These are phyloP conservation scores for Thielaviopsis euricoi DNA, from an alignment of 2,329 filamentous ascomycete genomes.

Conservation along the genomic window DNA sequence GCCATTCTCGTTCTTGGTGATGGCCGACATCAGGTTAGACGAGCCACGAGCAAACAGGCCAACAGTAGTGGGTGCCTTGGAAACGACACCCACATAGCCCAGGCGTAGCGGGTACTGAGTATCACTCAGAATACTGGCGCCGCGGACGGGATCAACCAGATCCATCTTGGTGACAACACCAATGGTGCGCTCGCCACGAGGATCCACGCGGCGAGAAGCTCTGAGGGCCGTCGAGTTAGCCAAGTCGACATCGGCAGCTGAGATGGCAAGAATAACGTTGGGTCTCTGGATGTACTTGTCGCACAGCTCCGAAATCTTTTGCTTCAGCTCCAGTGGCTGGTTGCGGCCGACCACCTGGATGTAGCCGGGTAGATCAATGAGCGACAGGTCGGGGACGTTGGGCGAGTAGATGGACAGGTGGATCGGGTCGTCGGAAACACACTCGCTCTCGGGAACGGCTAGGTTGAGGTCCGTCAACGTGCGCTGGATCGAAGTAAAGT, in stretches of 20 bases:
- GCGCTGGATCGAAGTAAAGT: constrained; percentile 82
- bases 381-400: constrained; percentile 82
- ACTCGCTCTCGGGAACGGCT: constrained; percentile 78
- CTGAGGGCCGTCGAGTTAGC: constrained; percentile 89
- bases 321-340: constrained; percentile 79
- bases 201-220: constrained; percentile 81
- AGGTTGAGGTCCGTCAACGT: constrained; percentile 90
- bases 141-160: constrained; percentile 69
- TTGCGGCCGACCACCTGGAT: constrained; percentile 90
- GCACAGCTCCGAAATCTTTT: constrained; percentile 89
- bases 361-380: constrained; percentile 93
- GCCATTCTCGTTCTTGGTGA: constrained; percentile 72
- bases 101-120: constrained; percentile 88
- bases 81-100: constrained; percentile 91
- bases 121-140: constrained; percentile 63
- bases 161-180: constrained; percentile 99
- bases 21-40: constrained; percentile 62
- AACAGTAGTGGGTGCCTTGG: constrained; percentile 52
- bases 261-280: constrained; percentile 93
- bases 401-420: constrained; percentile 91
- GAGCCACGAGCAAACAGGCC: constrained; percentile 73
- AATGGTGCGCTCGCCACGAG: constrained; percentile 86
- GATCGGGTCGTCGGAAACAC: constrained; percentile 92
- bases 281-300: constrained; percentile 96
- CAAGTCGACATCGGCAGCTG: constrained; percentile 89